Base-by-base conservation (phyloP, 441 rosid genomes). In the Oxalis stricta region DNA sequence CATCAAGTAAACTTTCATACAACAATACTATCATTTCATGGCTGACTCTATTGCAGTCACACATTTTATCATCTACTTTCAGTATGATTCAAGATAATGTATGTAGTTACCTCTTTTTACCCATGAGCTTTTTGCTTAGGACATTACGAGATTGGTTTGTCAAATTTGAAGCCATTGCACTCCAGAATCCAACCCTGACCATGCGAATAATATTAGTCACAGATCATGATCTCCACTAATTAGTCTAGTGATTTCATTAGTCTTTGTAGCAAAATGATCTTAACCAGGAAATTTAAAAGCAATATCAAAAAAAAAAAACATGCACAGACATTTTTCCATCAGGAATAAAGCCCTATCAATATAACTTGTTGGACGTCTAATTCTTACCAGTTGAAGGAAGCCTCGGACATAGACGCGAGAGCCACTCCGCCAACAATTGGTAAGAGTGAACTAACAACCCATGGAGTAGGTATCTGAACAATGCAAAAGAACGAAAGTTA, bases 141-240 rank as follows among this genome's bases (percentile, higher is more conserved):
- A 91, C 99, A 23, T 91, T 91, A 46, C 99, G 96, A 40, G 96
- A 91, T 60, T 91, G 99, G 63, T 86, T 83, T n/a, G 84, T 49
- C 73, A 91, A 72, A 69, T 91, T 91, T 46, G 99, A 91, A 44
- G 99, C 99, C 99, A 91, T 91, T 41, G 99, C 99, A 63, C 76
- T 86, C 91, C 82, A 73, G 50, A 91, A 91, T 11, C 99, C 99
- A 58, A 82, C 91, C 99, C 99, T 91, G 57, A 34, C 17, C 5
- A 30, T 20, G 10, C 5, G 48, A 38, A 42, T n/a, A 30, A 8
- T 28, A 35, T 53, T 1, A 29, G 16, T 48, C 18, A 43, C 23
- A 13, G 5, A 24, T 31, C 30, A 46, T 21, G 5, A 28, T 33
- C 19, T 5, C 31, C 9, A 49, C 4, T 14, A 26, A 1, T 6